Base-by-base conservation (phyloP, 345 rosid genomes). In the Eucalyptus grandis region DNA sequence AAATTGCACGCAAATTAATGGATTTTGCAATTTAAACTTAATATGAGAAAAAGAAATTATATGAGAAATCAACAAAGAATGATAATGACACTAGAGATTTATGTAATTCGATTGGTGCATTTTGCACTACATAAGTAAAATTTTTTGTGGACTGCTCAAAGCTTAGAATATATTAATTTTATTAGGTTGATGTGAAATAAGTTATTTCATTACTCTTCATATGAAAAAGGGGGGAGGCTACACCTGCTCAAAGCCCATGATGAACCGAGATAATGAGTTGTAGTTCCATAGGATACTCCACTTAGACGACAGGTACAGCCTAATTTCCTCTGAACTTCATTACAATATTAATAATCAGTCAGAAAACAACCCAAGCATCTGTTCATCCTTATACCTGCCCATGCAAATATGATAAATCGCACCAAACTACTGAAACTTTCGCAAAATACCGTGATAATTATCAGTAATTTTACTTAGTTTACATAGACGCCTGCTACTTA, bases 101-200 rank as follows among this genome's bases (percentile, higher is more conserved):
- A 27, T 2, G 0, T 30, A 27, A 30, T 62, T 62, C 1, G 2
- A 62, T 27, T 0, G 5, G 34, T 62, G 4, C 9, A 62, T 27
- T 62, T 62, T 62, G 69, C 69, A 13, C 15, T 27, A 13, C 69
- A 3, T 60, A 60, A 60, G 14, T 27, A 27, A 60, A 62, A 27
- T 6, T 27, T 27, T 27, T 16, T 11, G 31, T 27, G 34, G 69
- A 14, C n/a, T 14, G 31, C 34, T 62, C 34, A 27, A 62, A 13
- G 34, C 69, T 62, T 62, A 27, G 16, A 62, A 62, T 6, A 6
- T 62, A 62, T 30, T 13, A 62, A 12, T 62, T 62, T 62, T 27
- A 53, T 62, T 62, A 62, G 34, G 31, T 62, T 62, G 31, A 62
- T 62, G 14, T 60, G 16, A 60, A 60, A 60, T 60, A 60, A 62